phyloP scores from a whole-genome alignment of 78 protist genomes.

The Carpediemonas membranifera region DNA sequence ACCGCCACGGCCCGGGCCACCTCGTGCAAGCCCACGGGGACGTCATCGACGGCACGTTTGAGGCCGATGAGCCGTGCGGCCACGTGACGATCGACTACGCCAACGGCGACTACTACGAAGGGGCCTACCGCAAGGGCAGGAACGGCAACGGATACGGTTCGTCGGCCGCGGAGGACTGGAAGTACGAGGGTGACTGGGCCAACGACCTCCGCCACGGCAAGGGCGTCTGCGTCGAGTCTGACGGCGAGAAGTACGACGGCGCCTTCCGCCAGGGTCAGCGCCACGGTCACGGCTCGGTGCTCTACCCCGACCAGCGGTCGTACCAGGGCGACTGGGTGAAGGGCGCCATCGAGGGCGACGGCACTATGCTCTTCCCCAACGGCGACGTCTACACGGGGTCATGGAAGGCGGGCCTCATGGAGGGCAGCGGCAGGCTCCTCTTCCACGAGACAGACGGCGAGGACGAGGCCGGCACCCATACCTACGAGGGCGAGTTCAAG shows the following conservation, averaged over 20 bases:
- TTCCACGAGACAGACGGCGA: no score
- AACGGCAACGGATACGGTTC: neutral
- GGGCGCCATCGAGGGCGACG: neutral
- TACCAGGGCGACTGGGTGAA: no score
- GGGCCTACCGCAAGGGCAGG: neutral
- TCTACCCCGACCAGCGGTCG: neutral
- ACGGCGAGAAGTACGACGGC: conserved; percentile 11
- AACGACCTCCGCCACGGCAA: neutral
- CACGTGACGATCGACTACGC: neutral
- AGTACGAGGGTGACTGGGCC: neutral
- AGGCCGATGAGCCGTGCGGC: neutral
- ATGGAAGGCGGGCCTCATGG: neutral
- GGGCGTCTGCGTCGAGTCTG: neutral
- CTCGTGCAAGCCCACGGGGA: no score
- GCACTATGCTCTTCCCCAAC: neutral
- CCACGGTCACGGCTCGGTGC: conserved; percentile 8
- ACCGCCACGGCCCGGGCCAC: no score
- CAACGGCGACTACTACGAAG: neutral
- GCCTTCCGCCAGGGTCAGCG: neutral
- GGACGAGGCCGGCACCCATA: no score
- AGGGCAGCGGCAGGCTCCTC: neutral
- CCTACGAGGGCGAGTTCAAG: no score
- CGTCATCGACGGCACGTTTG: neutral
- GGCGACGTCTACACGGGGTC: neutral
- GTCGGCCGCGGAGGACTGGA: neutral